phyloP scores from a whole-genome alignment of 257 asterid species.

The Gentiana macrophylla region DNA sequence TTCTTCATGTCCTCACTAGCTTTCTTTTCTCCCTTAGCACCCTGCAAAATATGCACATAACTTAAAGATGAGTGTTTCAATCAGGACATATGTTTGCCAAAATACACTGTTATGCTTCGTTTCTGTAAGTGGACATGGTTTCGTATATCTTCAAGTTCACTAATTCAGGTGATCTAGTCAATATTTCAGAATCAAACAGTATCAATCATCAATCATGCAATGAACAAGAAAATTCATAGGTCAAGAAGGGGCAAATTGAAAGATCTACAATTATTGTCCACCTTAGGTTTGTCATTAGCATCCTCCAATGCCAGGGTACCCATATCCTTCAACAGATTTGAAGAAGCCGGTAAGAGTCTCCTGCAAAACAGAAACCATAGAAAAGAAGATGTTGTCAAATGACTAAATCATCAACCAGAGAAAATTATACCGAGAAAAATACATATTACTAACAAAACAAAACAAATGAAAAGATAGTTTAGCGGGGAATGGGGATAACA shows the following conservation, averaged over 20 bases:
- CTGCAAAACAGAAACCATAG: constrained; percentile 28
- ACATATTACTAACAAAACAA: background rate
- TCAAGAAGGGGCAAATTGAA: background rate
- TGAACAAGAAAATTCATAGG: background rate
- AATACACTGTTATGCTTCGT: too few species aligned
- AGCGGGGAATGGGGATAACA: background rate
- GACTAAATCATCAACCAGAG: too few species aligned
- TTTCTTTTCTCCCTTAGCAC: constrained; percentile 44
- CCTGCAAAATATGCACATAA: constrained; percentile 32
- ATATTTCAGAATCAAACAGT: background rate
- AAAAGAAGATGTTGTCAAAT: background rate
- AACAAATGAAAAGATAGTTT: background rate
- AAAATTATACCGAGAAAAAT: too few species aligned
- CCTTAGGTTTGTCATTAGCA: constrained; percentile 63
- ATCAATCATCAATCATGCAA: too few species aligned
- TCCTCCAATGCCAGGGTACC: constrained; percentile 45
- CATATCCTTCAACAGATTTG: constrained; percentile 55
- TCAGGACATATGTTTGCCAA: background rate
- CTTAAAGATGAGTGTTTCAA: background rate
- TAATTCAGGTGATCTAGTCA: too few species aligned
- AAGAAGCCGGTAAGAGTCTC: constrained; percentile 74
- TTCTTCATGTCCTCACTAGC: constrained; percentile 25
- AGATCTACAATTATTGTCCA: constrained; percentile 13
- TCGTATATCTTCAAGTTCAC: too few species aligned
- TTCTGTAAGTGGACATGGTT: too few species aligned